A percentile compares a stretch with the other conserved stretches of the same genome.
These are phyloP conservation scores for Brettanomyces sp. DNA, from an alignment of 805 yeast genomes.

Conservation along the genomic window DNA sequence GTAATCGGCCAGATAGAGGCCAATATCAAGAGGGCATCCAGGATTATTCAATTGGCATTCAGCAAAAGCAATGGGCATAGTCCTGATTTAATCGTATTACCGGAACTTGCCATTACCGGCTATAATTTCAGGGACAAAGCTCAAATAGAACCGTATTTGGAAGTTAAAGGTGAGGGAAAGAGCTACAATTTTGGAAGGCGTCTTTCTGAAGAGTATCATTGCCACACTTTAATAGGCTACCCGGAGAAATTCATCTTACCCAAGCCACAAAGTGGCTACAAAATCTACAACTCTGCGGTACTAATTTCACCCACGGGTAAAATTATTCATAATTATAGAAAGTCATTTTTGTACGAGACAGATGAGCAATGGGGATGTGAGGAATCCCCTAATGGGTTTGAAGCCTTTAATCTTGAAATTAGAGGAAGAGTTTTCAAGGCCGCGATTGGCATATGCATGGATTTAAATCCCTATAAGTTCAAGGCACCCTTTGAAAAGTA, in stretches of 20 bases:
- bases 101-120: conserved; percentile 81
- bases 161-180: conserved; percentile 28
- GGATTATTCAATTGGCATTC: conserved; percentile 27
- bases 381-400: conserved; percentile 59
- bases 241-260: conserved; percentile 46
- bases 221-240: conserved; percentile 73
- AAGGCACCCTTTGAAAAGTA: conserved; percentile 65
- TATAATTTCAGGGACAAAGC: conserved; percentile 49
- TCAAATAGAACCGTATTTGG: conserved; percentile 52
- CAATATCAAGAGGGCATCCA: conserved; percentile 40
- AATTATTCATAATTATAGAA: conserved; percentile 58
- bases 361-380: conserved; percentile 75
- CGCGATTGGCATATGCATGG: conserved; percentile 89
- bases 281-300: conserved; percentile 62
- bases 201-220: conserved; percentile 38
- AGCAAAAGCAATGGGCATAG: not conserved
- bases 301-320: conserved; percentile 53
- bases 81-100: conserved; percentile 66
- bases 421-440: conserved; percentile 27
- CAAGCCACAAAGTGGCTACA: conserved; percentile 3
- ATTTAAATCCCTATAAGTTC: conserved; percentile 78
- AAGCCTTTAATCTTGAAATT: conserved; percentile 35
- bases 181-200: conserved; percentile 48
- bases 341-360: conserved; percentile 66
- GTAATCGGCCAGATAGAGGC: conserved; percentile 47